phyloP scores from a whole-genome alignment of 2,329 filamentous ascomycete species.

The Dothideomycetes sp. region DNA sequence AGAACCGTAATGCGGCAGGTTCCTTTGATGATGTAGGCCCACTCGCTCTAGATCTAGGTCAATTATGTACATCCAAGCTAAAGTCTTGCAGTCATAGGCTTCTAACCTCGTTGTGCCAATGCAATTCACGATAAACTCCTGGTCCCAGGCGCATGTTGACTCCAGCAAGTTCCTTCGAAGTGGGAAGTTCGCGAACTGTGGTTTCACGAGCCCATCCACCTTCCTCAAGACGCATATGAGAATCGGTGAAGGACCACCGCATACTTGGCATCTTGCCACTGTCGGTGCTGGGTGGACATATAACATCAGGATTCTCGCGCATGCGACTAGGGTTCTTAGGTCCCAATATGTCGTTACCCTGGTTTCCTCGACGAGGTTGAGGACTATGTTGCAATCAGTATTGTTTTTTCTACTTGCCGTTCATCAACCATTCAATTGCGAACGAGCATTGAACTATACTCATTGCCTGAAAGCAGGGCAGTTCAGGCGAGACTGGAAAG shows the following conservation, averaged over 20 bases:
- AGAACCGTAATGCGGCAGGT: slow-evolving; percentile 63
- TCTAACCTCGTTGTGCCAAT: slow-evolving; percentile 74
- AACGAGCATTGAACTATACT: not conserved
- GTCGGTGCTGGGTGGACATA: slow-evolving; percentile 65
- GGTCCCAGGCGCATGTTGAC: slow-evolving; percentile 70
- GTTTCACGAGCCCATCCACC: slow-evolving; percentile 71
- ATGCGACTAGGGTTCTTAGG: slow-evolving; percentile 61
- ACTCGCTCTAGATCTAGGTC: too few relatives aligned
- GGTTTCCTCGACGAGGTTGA: slow-evolving; percentile 52
- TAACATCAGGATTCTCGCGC: slow-evolving; percentile 60
- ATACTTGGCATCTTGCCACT: slow-evolving; percentile 62
- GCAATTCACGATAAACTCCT: slow-evolving; percentile 65
- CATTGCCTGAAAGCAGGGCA: too few relatives aligned
- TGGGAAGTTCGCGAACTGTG: slow-evolving; percentile 54
- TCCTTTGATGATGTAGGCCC: slow-evolving; percentile 31
- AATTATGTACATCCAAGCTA: too few relatives aligned
- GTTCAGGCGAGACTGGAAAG: too few relatives aligned
- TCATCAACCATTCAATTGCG: not conserved
- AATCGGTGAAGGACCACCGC: slow-evolving; percentile 51
- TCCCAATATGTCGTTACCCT: slow-evolving; percentile 58
- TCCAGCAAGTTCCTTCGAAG: slow-evolving; percentile 61
- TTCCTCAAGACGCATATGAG: slow-evolving; percentile 48
- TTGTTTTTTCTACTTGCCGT: too few relatives aligned
- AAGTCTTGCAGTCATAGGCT: too few relatives aligned
- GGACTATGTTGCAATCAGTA: slow-evolving; percentile 34